Conservation (phyloP, 2,329 filamentous ascomycete species). For the Aspergillus sp. region DNA sequence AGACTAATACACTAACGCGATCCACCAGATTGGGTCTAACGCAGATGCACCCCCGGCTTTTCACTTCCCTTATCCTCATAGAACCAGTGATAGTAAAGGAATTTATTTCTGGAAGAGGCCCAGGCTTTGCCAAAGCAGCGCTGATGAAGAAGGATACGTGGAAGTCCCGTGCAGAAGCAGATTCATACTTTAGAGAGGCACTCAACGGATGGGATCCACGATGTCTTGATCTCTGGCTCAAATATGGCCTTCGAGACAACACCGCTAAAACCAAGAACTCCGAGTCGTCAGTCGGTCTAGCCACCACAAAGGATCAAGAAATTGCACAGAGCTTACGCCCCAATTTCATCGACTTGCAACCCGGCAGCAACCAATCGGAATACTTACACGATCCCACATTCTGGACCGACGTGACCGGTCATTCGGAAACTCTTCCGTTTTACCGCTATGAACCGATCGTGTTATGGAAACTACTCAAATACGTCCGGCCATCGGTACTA, state of each 20-base stretch:
- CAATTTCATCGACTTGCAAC: slow-evolving; percentile 20
- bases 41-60: slow-evolving; percentile 73
- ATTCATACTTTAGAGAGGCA: background rate
- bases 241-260: slow-evolving; percentile 16
- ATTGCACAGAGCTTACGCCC: slow-evolving; percentile 48
- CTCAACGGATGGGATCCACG: slow-evolving; percentile 15
- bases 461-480: background rate
- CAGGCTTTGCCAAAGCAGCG: background rate
- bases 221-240: slow-evolving; percentile 11
- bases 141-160: slow-evolving; percentile 12
- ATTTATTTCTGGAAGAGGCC: background rate
- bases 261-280: background rate
- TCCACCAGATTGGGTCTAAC: slow-evolving; percentile 58
- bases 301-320: slow-evolving; percentile 79
- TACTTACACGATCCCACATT: background rate
- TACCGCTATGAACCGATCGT: slow-evolving; percentile 9
- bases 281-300: slow-evolving; percentile 55
- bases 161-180: slow-evolving; percentile 12
- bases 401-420: slow-evolving; percentile 1
- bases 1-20: background rate
- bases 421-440: background rate
- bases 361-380: background rate
- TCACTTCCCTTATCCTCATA: slow-evolving; percentile 70
- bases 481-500: slow-evolving; percentile 7
- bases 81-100: slow-evolving; percentile 54